Evolutionary conservation across 2,329 filamentous ascomycete species (phyloP), one percentile per base, ranked within the genome.

Genomic region (Claviceps sp.): DNA sequence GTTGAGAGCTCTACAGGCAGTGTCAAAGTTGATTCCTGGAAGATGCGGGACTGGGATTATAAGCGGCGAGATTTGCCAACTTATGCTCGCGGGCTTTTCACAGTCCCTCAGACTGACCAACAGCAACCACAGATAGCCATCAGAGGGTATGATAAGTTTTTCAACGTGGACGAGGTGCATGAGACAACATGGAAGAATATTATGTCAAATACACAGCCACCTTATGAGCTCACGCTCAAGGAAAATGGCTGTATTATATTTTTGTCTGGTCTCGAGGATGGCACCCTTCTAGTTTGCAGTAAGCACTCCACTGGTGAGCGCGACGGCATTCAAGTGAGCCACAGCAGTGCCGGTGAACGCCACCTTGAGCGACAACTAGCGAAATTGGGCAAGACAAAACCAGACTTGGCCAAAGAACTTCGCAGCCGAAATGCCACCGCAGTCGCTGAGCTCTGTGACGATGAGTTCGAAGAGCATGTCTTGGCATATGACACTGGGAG

Each of bases 241-340:
- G 93, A 98, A 69, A 98, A 98, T 62, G 93, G 93, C n/a, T 98
- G 93, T 68, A 98, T 98, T 68, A 96, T 98, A 59, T 98, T 98
- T 72, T 82, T 98, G 45, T 85, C 89, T 16, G 93, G 90, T 14
- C 74, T 98, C 22, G 87, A 94, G 61, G 90, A 96, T 61, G 90
- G 81, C 39, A 89, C 87, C 1, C 73, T 98, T 10, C 74, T 98
- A 7, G 90, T 98, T n/a, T 97, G 91, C 78, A 97, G 91, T 75
- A 98, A 98, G 65, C 93, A 98, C 67, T 97, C 93, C 0, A 97
- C 90, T 0, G 93, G 93, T 6, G 73, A 80, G 24, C 80, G 91
- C n/a, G 69, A 68, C 22, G 88, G 94, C 63, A 70, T 74, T 5
- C 76, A 82, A 34, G 58, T 86, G 53, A 96, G 88, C 68, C 93